phyloP scores from a whole-genome alignment of 1,139 yeast species.

The Kodamaea derodonti region DNA sequence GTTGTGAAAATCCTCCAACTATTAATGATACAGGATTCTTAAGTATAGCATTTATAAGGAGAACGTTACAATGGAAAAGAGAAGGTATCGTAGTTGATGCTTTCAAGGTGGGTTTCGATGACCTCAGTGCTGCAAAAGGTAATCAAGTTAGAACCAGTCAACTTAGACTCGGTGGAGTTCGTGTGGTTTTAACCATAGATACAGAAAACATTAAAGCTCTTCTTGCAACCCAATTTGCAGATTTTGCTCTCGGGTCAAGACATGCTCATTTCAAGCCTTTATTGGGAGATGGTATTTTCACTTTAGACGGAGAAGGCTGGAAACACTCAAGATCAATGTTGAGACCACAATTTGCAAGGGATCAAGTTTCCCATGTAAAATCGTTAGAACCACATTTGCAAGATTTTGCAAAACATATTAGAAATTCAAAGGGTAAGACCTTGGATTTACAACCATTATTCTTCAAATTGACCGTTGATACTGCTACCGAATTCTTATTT shows the following conservation, averaged over 20 bases:
- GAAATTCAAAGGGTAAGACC: conserved; percentile 11
- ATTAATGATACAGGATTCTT: conserved; percentile 9
- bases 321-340: conserved; percentile 26
- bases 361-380: conserved; percentile 23
- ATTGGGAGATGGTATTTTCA: conserved; percentile 25
- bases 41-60: conserved; percentile 7
- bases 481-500: conserved; percentile 57
- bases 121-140: too few relatives aligned
- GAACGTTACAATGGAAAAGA: conserved; percentile 9
- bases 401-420: conserved; percentile 15
- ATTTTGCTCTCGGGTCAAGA: conserved; percentile 22
- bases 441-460: conserved; percentile 49
- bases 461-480: conserved; percentile 51
- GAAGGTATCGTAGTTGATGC: conserved; percentile 12
- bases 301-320: conserved; percentile 25
- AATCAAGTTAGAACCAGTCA: conserved; percentile 4
- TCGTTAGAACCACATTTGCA: conserved; percentile 23
- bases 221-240: conserved; percentile 24
- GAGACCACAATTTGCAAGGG: conserved; percentile 25
- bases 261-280: conserved; percentile 18
- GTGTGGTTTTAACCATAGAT: conserved; percentile 16
- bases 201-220: conserved; percentile 24
- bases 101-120: conserved; percentile 5
- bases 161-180: conserved; percentile 10
- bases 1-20: conserved; percentile 21